Evolutionary conservation across 345 rosid genomes (phyloP), one percentile per base, ranked within the genome.

Genomic region (Brassica nigra): DNA sequence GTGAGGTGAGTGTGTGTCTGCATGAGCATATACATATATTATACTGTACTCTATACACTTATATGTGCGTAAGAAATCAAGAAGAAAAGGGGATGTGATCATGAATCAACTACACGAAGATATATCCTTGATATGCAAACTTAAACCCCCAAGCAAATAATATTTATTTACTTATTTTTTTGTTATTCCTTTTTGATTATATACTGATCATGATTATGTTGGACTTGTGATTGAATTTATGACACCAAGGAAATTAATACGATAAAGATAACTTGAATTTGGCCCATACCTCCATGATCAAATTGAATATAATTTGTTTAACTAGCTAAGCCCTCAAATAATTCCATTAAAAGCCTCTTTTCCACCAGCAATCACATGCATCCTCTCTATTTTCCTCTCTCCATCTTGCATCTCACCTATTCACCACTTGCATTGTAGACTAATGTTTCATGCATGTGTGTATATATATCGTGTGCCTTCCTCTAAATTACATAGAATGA

Each of bases 241-340:
- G 69, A 69, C 66, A 75, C 54, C 70, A 75, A 75, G 47, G 83
- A 75, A 75, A 61, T 39, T 39, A 75, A 70, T 29, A 80, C 20
- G 55, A 80, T 63, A 31, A 74, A 63, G 66, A 68, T 62, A 34
- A 68, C 69, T 47, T 70, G 36, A 72, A 72, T 66, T 74, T 54
- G 57, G 64, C 79, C 79, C 79, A 74, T 52, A 70, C 36, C 75
- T 80, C 83, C 75, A 80, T 80, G 75, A 74, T 62, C 75, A 74
- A 52, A 49, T 69, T 80, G 66, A 74, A 80, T 74, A 80, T 74
- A 28, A 69, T 75, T 75, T 62, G 71, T 80, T 80, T 74, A 68
- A 54, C 61, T 18, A 76, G 42, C 28, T 67, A 78, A 59, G 0
- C 47, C 71, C 61, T 75, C 67, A 75, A 75, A 75, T 69, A 70